Evolutionary conservation across 306 rosid species (phyloP).

Genomic region (Corylus avellana): DNA sequence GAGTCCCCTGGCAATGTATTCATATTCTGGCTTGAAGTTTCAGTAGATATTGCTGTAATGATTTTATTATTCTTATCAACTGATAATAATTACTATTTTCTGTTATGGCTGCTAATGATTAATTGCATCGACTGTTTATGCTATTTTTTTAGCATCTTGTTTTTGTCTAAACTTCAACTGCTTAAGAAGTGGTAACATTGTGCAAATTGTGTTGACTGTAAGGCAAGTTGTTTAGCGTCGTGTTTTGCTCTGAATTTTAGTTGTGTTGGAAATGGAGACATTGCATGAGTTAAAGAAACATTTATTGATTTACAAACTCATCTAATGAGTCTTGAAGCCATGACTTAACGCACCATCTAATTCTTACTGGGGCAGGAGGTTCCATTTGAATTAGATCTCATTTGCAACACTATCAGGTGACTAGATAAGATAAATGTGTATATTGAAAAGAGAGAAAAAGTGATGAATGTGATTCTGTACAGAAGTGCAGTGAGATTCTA

Average conservation of each 20-base stretch:
- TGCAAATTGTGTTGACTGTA: slow-evolving; percentile 3
- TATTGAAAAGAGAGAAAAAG: background rate
- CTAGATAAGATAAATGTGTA: background rate
- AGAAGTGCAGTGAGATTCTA: background rate
- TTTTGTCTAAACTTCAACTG: background rate
- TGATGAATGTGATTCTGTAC: background rate
- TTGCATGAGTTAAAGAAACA: background rate
- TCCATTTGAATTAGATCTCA: background rate
- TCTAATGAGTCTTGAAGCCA: background rate
- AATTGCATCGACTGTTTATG: background rate
- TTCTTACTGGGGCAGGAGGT: background rate
- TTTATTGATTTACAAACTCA: background rate
- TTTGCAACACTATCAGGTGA: background rate
- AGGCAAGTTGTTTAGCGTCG: slow-evolving; percentile 15
- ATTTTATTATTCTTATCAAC: background rate
- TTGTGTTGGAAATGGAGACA: background rate
- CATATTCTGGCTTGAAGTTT: slow-evolving; percentile 15
- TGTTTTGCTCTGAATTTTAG: background rate
- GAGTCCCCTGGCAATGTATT: slow-evolving; percentile 42
- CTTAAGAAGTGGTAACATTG: slow-evolving; percentile 15
- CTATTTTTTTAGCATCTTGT: background rate
- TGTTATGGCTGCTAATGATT: background rate
- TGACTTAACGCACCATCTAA: background rate
- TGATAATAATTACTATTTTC: background rate
- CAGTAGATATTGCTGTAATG: background rate